A percentile compares a stretch with the other conserved stretches of the same genome.
phyloP scores from a whole-genome alignment of 2,329 filamentous ascomycete genomes.

The Fusarium bactridioides region DNA sequence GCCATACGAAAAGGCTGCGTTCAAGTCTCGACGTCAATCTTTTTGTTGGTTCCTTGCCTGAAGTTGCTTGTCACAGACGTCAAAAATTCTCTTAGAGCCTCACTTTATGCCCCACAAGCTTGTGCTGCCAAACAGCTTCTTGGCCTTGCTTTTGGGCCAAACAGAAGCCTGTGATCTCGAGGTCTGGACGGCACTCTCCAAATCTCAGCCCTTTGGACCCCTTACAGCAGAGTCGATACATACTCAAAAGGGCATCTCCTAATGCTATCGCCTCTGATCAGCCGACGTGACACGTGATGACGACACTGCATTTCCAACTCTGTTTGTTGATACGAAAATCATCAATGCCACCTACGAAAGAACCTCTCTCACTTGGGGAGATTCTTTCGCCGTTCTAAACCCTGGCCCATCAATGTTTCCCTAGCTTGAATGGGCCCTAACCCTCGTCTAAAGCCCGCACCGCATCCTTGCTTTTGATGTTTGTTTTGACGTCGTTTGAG shows the following conservation, averaged over 20 bases:
- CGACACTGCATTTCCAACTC: constrained; percentile 23
- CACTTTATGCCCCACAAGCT: constrained; percentile 13
- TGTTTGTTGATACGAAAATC: constrained; percentile 22
- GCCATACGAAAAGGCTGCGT: not conserved
- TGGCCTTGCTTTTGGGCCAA: constrained; percentile 17
- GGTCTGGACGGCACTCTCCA: not conserved
- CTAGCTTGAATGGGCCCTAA: not conserved
- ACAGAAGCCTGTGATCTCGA: constrained; percentile 27
- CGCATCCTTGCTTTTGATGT: constrained; percentile 19
- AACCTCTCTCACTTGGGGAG: not conserved
- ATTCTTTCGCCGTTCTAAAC: constrained; percentile 14
- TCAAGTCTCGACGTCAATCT: not conserved
- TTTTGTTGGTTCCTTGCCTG: not conserved
- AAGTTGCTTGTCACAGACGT: not conserved
- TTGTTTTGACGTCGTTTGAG: constrained; percentile 32
- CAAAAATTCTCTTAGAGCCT: constrained; percentile 22
- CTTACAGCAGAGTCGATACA: constrained; percentile 10
- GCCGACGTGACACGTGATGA: constrained; percentile 36
- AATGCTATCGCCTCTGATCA: constrained; percentile 22
- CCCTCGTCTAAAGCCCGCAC: not conserved
- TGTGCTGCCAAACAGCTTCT: not conserved
- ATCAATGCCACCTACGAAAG: constrained; percentile 24
- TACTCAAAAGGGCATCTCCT: constrained; percentile 4
- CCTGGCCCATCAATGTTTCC: not conserved
- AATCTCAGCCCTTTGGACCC: constrained; percentile 17